phyloP scores from a whole-genome alignment of 192 early-diverging fungal genomes.

The Coemansia sp. region DNA sequence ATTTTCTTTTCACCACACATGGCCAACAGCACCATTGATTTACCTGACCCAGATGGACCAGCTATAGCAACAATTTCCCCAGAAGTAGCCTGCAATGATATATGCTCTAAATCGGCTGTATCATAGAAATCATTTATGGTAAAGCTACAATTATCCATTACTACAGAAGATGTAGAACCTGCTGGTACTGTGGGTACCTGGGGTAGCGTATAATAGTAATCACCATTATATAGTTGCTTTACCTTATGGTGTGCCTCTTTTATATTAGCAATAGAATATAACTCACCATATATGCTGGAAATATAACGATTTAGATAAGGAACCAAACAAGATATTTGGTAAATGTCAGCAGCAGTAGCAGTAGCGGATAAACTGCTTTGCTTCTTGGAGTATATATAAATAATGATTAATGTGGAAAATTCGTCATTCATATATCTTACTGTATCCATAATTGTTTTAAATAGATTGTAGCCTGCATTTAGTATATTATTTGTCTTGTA shows the following conservation, averaged over 20 bases:
- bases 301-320: not conserved
- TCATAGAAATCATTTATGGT: constrained; percentile 10
- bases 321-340: constrained; percentile 5
- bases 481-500: constrained; percentile 1
- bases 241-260: not conserved
- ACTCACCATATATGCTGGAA: not conserved
- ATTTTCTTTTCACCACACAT: constrained; percentile 76
- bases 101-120: constrained; percentile 8
- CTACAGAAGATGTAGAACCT: not conserved
- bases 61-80: constrained; percentile 48
- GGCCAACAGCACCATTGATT: constrained; percentile 57
- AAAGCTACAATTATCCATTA: not conserved
- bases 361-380: not conserved
- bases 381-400: constrained; percentile 6
- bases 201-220: not conserved
- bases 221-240: not conserved
- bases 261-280: not conserved
- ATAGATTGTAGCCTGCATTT: constrained; percentile 20
- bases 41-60: constrained; percentile 58
- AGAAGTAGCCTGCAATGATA: constrained; percentile 4
- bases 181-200: constrained; percentile 13
- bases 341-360: constrained; percentile 21
- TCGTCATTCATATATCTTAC: not conserved
- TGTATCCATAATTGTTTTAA: constrained; percentile 7
- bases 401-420: not conserved